phyloP scores from a whole-genome alignment of 2,329 filamentous ascomycete genomes.

The Leptographium wingfieldii region DNA sequence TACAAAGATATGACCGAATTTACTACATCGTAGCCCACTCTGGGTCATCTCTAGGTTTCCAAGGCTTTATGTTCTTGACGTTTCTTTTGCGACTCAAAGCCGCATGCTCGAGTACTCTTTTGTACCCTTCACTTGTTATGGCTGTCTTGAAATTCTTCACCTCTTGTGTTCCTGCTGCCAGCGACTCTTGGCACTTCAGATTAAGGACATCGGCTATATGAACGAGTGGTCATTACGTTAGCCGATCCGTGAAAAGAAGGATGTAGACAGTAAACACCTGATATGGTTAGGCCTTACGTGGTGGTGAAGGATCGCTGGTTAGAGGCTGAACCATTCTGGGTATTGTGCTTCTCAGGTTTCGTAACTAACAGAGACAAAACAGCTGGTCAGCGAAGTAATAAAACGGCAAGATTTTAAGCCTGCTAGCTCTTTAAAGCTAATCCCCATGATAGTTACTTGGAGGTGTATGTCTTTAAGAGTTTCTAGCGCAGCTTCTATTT shows the following conservation, averaged over 20 bases:
- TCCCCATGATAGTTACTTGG: constrained; percentile 27
- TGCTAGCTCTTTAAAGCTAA: not conserved
- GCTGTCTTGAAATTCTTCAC: constrained; percentile 37
- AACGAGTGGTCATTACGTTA: constrained; percentile 10
- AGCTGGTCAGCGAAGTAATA: not conserved
- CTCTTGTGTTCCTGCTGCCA: constrained; percentile 34
- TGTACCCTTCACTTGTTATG: constrained; percentile 33
- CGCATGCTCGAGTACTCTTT: constrained; percentile 38
- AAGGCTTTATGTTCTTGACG: constrained; percentile 43
- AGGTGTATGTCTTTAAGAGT: constrained; percentile 41
- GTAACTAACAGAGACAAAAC: constrained; percentile 21
- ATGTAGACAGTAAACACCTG: not conserved
- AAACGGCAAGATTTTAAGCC: not conserved
- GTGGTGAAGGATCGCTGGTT: constrained; percentile 30
- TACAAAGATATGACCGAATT: too few relatives aligned
- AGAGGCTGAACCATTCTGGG: constrained; percentile 40
- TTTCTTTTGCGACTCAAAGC: constrained; percentile 40
- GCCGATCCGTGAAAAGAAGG: not conserved
- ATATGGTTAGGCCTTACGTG: constrained; percentile 29
- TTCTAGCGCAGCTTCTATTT: constrained; percentile 35
- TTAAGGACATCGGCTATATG: constrained; percentile 37
- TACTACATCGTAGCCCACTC: constrained; percentile 33
- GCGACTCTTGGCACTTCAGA: constrained; percentile 32
- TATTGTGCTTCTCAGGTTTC: constrained; percentile 34
- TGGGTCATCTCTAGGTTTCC: constrained; percentile 46